phyloP scores from a whole-genome alignment of 1,284 basidiomycete species.

The Leccinum fuscescens region DNA sequence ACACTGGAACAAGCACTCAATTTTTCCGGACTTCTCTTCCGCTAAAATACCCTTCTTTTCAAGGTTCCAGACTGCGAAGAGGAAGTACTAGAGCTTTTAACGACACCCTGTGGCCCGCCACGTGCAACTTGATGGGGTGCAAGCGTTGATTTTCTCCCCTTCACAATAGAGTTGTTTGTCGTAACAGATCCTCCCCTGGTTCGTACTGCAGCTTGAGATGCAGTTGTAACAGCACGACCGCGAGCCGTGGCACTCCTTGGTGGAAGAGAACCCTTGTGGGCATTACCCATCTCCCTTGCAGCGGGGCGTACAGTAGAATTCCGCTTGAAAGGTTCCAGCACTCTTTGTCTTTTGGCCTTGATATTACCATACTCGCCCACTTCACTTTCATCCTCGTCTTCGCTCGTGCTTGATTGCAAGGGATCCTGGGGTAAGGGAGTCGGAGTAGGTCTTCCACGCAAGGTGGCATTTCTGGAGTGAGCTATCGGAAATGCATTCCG shows the following conservation, averaged over 20 bases:
- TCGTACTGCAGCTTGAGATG: constrained; percentile 14
- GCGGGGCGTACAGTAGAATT: constrained; percentile 30
- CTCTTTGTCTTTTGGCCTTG: constrained; percentile 27
- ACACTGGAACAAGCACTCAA: background rate
- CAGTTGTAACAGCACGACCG: constrained; percentile 9
- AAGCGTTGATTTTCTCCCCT: constrained; percentile 14
- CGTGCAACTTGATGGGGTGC: constrained; percentile 13
- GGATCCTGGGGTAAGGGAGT: constrained; percentile 10
- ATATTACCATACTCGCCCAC: constrained; percentile 6
- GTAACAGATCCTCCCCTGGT: constrained; percentile 12
- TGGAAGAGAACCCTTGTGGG: constrained; percentile 17
- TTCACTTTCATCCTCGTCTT: constrained; percentile 20
- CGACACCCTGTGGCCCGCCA: constrained; percentile 12
- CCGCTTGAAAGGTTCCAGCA: constrained; percentile 29
- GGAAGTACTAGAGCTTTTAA: constrained; percentile 24
- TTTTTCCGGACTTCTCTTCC: background rate
- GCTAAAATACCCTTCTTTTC: constrained; percentile 21
- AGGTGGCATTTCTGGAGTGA: constrained; percentile 24
- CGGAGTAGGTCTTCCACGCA: constrained; percentile 23
- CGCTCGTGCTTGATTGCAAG: constrained; percentile 25
- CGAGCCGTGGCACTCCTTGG: constrained; percentile 12
- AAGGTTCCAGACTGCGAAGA: constrained; percentile 29
- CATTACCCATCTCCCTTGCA: constrained; percentile 11
- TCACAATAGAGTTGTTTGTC: constrained; percentile 12
- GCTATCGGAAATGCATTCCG: constrained; percentile 2